Conservation (phyloP, 495 filamentous ascomycete species). For the Xylaria grammica region DNA sequence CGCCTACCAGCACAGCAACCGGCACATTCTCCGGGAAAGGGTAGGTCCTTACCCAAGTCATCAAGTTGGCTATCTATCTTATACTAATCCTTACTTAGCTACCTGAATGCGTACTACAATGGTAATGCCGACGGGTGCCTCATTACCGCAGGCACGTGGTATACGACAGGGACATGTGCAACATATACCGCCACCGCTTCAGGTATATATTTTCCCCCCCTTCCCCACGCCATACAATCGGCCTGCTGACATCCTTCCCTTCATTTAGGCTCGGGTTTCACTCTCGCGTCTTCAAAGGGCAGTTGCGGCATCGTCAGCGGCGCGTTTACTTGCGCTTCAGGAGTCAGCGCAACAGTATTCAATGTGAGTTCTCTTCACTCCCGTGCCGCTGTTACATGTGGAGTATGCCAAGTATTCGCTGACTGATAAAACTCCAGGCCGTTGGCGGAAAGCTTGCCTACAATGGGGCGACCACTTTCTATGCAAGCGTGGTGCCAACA, state of each 20-base stretch:
- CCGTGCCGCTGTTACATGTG: neutral
- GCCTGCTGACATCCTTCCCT: neutral
- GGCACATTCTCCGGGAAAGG: slow-evolving; percentile 21
- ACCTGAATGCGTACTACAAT: slow-evolving; percentile 59
- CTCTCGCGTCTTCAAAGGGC: slow-evolving; percentile 61
- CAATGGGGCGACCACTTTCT: slow-evolving; percentile 56
- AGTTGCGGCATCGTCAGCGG: slow-evolving; percentile 53
- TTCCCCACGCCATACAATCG: neutral
- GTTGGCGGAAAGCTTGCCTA: slow-evolving; percentile 52
- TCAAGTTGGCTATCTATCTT: neutral
- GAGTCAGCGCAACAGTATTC: slow-evolving; percentile 52
- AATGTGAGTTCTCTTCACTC: slow-evolving; percentile 41
- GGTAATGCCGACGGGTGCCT: slow-evolving; percentile 64
- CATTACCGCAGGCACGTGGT: slow-evolving; percentile 72
- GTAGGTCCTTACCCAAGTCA: slow-evolving; percentile 35
- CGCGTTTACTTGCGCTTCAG: slow-evolving; percentile 54
- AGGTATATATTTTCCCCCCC: neutral
- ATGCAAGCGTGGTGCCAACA: slow-evolving; percentile 59
- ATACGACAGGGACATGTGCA: slow-evolving; percentile 68
- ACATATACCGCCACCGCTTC: slow-evolving; percentile 60
- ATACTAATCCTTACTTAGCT: slow-evolving; percentile 43
- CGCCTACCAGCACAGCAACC: slow-evolving; percentile 18
- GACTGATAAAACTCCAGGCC: slow-evolving; percentile 16
- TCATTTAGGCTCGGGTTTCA: slow-evolving; percentile 53
- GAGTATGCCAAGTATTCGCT: neutral